Base-by-base conservation (phyloP, 1,284 basidiomycete genomes). In the Malassezia sp. region DNA sequence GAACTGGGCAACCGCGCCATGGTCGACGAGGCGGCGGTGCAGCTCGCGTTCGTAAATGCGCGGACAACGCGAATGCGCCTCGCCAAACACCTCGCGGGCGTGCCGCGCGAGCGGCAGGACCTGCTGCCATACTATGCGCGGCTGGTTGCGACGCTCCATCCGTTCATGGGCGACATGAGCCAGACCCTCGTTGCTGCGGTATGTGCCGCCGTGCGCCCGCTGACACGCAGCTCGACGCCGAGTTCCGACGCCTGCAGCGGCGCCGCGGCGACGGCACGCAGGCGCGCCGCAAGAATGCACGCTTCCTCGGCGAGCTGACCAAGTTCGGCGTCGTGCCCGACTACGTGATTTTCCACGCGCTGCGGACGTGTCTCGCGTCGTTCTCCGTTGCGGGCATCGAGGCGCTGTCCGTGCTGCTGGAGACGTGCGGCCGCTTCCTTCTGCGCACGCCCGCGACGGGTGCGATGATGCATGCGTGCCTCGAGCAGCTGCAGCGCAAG, bases 331-430 rank as follows among this genome's bases (percentile, higher is more conserved):
- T 97, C n/a, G 84, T 93, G 7, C 89, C 88, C 8, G 75, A 83
- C 0, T 88, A 96, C 70, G 76, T 90, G 46, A 89, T 96, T 60
- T 75, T 97, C 39, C 90, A 97, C 70, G 84, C 87, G 55, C 84
- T 93, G 75, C 96, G 96, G 78, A 85, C 91, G 36, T 93, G 87
- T 71, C 74, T 97, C 59, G 91, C 96, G 64, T 89, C 96, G 69
- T 89, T 99, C 65, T 82, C 82, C 4, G 84, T 83, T 1, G 81
- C 81, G 24, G 96, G 95, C 65, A 79, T 99, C 32, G 93, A 97
- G 62, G 93, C 89, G 63, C 77, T 96, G 17, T 85, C 90, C 14
- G 78, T 89, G 52, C 74, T 97, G 3, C 75, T 97, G 34, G 93
- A 97, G 72, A 85, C 84, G 0, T 97, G 93, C 66, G 93, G 93